Base-by-base conservation (phyloP, 495 filamentous ascomycete genomes). In the Daldinia grandis region DNA sequence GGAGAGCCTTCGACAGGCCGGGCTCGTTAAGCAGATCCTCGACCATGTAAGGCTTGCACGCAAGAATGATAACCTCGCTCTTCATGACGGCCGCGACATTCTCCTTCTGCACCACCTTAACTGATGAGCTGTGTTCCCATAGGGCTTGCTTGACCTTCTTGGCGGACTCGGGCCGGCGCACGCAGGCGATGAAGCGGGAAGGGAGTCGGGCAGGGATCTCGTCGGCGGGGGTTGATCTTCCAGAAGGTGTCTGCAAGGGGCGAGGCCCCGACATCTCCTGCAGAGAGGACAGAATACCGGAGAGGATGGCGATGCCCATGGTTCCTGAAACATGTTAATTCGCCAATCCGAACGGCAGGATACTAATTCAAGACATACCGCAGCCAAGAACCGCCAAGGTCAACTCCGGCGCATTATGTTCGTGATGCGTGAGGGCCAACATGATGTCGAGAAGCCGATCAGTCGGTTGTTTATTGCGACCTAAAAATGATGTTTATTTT, bases 271-370 rank as follows among this genome's bases (percentile, higher is more conserved):
- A 76, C 70, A 83, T 70, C 69, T 84, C 80, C 44, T 81, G 72
- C 35, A 94, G 82, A 15, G 91, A 90, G 58, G 85, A 77, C 55
- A 94, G 87, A 71, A 96, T 92, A 51, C 93, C 93, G 5, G 89
- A 91, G 54, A 95, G 86, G 70, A 96, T 93, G 37, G 93, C 91
- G 49, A 92, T 90, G 51, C 93, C 93, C 86, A 96, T 89, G 21
- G 92, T 95, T 58, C 93, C 92, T 86, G 19, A 24, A 7, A 50
- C 17, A 30, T n/a, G 25, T 71, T 57, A 70, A 58, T 70, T 76
- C 47, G 44, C 50, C 58, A 55, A 24, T 40, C 12, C 10, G 14
- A 33, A 35, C 10, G 30, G 31, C 31, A 44, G 24, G 33, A 38
- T 8, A 35, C 12, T 35, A 25, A 51, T 40, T 50, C 9, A 42